phyloP scores from a whole-genome alignment of 352 stramenopile genomes.

The Albugo candida region DNA sequence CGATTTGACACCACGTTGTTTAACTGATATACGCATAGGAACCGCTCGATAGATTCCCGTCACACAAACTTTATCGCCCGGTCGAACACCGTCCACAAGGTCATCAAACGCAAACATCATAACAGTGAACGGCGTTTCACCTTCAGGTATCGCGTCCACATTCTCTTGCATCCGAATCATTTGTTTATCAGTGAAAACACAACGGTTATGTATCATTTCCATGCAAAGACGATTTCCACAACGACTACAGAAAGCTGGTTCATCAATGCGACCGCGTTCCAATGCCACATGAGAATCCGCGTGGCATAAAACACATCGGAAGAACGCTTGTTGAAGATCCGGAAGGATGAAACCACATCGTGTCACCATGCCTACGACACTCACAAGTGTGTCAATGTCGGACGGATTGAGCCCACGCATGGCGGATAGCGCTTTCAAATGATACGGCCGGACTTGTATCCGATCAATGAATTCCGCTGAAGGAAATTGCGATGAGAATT shows the following conservation, averaged over 20 bases:
- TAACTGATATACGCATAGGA: slow-evolving; percentile 84
- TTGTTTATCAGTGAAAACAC: slow-evolving; percentile 97
- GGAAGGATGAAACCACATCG: slow-evolving; percentile 91
- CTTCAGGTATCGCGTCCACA: slow-evolving; percentile 93
- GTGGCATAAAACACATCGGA: slow-evolving; percentile 90
- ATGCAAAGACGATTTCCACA: slow-evolving; percentile 87
- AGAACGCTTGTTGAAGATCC: slow-evolving; percentile 96
- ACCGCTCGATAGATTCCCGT: slow-evolving; percentile 96
- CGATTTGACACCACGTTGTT: slow-evolving; percentile 86
- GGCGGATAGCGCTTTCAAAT: slow-evolving; percentile 84
- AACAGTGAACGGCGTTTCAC: slow-evolving; percentile 95
- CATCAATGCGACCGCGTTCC: slow-evolving; percentile 90
- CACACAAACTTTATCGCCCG: slow-evolving; percentile 91
- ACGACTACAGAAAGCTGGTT: slow-evolving; percentile 78
- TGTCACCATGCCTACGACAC: slow-evolving; percentile 96
- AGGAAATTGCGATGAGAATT: slow-evolving; percentile 48
- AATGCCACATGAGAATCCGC: slow-evolving; percentile 80
- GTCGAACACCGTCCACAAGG: slow-evolving; percentile 92
- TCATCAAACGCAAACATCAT: slow-evolving; percentile 98
- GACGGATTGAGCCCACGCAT: slow-evolving; percentile 93
- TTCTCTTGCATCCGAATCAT: slow-evolving; percentile 97
- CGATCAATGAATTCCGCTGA: slow-evolving; percentile 26
- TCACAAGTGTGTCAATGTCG: slow-evolving; percentile 94
- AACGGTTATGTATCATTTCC: slow-evolving; percentile 95
- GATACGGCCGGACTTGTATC: slow-evolving; percentile 94